Percentiles rank a stretch among this genome's conserved stretches.
These are phyloP conservation scores for Ramaria sp. DNA, from an alignment of 768 basidiomycete species.

Conservation along the genomic window DNA sequence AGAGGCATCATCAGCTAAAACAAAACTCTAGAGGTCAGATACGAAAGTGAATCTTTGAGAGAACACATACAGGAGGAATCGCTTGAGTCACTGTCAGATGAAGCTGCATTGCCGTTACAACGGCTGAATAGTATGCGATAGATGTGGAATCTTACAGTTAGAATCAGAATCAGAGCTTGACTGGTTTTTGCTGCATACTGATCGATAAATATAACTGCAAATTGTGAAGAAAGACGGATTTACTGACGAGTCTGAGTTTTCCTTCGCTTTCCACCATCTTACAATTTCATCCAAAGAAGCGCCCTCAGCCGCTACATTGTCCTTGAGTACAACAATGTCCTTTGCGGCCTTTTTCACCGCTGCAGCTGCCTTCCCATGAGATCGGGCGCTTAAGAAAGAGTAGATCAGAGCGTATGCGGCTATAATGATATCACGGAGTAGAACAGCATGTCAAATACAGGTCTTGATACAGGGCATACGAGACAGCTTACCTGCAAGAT, in stretches of 20 bases:
- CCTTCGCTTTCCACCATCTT: constrained; percentile 44
- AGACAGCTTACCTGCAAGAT: background rate
- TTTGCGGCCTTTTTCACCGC: constrained; percentile 68
- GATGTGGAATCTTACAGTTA: constrained; percentile 1
- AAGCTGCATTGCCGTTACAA: constrained; percentile 2
- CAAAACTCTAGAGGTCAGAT: constrained; percentile 1
- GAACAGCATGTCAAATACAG: too few species aligned
- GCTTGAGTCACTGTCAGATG: background rate
- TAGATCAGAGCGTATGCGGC: constrained; percentile 71
- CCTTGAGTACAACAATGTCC: constrained; percentile 47
- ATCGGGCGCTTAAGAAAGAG: constrained; percentile 54
- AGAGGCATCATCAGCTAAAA: constrained; percentile 10
- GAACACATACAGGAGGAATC: background rate
- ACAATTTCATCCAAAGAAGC: constrained; percentile 57
- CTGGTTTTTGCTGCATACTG: background rate
- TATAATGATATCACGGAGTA: constrained; percentile 18
- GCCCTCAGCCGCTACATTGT: constrained; percentile 32
- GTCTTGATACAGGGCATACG: background rate
- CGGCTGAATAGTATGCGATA: background rate
- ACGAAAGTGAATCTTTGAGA: background rate
- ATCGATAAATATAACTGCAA: background rate
- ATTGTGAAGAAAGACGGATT: background rate
- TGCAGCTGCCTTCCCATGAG: constrained; percentile 59
- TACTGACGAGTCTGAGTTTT: constrained; percentile 13
- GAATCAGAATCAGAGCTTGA: constrained; percentile 1